A percentile compares a stretch with the other conserved stretches of the same genome.
These are phyloP conservation scores for Cavenderia fasciculata DNA, from an alignment of 78 protist species.

Conservation along the genomic window DNA sequence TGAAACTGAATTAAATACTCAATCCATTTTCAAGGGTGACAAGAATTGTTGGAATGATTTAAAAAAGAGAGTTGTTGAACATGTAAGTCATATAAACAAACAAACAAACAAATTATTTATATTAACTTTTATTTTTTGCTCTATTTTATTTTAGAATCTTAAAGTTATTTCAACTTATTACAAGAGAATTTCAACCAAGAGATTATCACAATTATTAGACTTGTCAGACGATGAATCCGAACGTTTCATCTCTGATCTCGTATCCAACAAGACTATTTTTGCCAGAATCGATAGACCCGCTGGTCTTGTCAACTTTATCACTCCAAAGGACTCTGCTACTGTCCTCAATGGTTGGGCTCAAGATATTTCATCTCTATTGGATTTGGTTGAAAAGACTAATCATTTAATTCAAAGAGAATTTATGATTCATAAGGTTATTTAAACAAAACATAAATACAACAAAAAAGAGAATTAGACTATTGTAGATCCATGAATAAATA, in stretches of 20 bases:
- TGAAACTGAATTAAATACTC: constrained; percentile 26
- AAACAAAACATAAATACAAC: neutral
- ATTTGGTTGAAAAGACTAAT: constrained; percentile 83
- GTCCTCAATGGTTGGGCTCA: constrained; percentile 82
- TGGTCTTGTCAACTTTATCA: constrained; percentile 67
- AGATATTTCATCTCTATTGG: constrained; percentile 71
- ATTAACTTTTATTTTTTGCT: neutral
- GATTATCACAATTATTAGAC: constrained; percentile 81
- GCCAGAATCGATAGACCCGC: constrained; percentile 87
- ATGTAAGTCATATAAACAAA: constrained; percentile 41
- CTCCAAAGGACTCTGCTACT: constrained; percentile 67
- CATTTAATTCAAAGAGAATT: constrained; percentile 89
- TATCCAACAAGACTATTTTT: constrained; percentile 61
- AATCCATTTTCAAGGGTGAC: constrained; percentile 9
- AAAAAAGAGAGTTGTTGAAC: constrained; percentile 80
- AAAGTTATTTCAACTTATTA: constrained; percentile 83
- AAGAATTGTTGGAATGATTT: constrained; percentile 67
- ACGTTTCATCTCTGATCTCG: constrained; percentile 73
- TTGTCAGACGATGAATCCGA: constrained; percentile 69
- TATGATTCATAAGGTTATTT: constrained; percentile 75
- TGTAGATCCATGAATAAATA: no score
- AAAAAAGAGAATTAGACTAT: no score
- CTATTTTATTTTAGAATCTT: constrained; percentile 64
- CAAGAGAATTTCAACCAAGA: constrained; percentile 71
- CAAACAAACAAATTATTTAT: neutral